phyloP scores from a whole-genome alignment of 371 early-diverging fungal species.

The Chytridium lagenaria region DNA sequence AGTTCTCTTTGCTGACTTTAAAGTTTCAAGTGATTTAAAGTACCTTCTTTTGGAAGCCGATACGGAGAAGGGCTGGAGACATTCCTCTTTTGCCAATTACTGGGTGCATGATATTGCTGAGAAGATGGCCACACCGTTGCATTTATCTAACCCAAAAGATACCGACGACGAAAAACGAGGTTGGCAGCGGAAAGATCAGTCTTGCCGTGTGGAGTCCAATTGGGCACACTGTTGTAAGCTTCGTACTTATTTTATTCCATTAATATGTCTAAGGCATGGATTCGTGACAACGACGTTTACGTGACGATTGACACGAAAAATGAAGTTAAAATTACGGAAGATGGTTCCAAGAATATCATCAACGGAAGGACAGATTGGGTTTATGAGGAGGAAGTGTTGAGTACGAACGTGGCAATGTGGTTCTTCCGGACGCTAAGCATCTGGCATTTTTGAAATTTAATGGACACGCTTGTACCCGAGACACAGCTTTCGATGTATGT shows the following conservation, averaged over 20 bases:
- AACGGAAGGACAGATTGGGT: slow-evolving; percentile 98
- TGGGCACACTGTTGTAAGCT: slow-evolving; percentile 72
- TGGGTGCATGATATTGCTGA: slow-evolving; percentile 72
- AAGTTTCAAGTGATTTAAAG: slow-evolving; percentile 77
- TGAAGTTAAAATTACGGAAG: slow-evolving; percentile 79
- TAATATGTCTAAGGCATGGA: slow-evolving; percentile 66
- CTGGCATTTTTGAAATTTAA: slow-evolving; percentile 87
- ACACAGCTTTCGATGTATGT: slow-evolving; percentile 71
- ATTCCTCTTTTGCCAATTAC: slow-evolving; percentile 80
- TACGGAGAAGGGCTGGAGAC: slow-evolving; percentile 79
- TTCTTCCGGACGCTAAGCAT: slow-evolving; percentile 84
- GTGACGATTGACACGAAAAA: slow-evolving; percentile 68
- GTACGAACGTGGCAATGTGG: slow-evolving; percentile 75
- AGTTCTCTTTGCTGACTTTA: slow-evolving; percentile 4
- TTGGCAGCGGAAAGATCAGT: slow-evolving; percentile 48
- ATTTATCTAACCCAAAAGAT: slow-evolving; percentile 55
- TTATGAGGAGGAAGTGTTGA: slow-evolving; percentile 96
- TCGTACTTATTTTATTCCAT: slow-evolving; percentile 5
- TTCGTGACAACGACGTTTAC: slow-evolving; percentile 86
- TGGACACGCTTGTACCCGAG: slow-evolving; percentile 82
- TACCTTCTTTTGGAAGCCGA: slow-evolving; percentile 75
- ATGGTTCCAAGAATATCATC: slow-evolving; percentile 83
- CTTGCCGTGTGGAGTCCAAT: slow-evolving; percentile 76
- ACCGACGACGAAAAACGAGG: slow-evolving; percentile 6
- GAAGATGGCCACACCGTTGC: slow-evolving; percentile 65